Conservation (phyloP, 257 asterid genomes). For the Ligustrum vulgare region DNA sequence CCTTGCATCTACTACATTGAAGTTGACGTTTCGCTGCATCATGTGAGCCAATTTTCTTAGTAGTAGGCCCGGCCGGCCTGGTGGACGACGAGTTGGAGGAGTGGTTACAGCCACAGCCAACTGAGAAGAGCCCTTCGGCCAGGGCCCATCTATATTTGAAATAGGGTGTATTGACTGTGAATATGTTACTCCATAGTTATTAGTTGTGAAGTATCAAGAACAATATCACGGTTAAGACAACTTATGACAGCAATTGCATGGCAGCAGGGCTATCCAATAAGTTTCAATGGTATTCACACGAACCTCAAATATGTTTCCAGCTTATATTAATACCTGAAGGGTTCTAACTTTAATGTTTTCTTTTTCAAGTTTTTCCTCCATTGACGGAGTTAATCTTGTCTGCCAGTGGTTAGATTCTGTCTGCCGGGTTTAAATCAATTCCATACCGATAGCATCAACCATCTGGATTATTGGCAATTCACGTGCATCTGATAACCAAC, state of each 20-base stretch:
- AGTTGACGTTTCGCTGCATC: constrained; percentile 70
- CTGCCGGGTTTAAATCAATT: constrained; percentile 39
- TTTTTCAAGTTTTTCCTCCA: constrained; percentile 74
- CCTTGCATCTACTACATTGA: constrained; percentile 93
- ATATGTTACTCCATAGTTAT: constrained; percentile 65
- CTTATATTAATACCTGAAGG: constrained; percentile 44
- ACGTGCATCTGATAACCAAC: constrained; percentile 84
- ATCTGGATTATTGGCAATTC: constrained; percentile 93
- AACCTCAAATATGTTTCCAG: constrained; percentile 62
- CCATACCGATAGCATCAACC: constrained; percentile 59
- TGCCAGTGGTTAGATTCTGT: constrained; percentile 65
- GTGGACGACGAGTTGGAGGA: constrained; percentile 84
- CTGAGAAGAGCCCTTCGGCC: constrained; percentile 44
- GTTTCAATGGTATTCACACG: constrained; percentile 65
- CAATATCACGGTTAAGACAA: constrained; percentile 61
- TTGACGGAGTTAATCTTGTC: constrained; percentile 74
- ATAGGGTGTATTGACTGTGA: constrained; percentile 69
- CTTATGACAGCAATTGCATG: constrained; percentile 75
- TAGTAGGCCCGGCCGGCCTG: constrained; percentile 86
- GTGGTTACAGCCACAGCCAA: constrained; percentile 69
- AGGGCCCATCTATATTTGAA: constrained; percentile 44
- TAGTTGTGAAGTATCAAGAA: constrained; percentile 63
- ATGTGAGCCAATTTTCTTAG: constrained; percentile 61
- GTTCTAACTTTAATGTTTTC: constrained; percentile 52
- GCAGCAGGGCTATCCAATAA: constrained; percentile 81